Percentiles rank a stretch among this genome's conserved stretches.
phyloP scores from a whole-genome alignment of 495 filamentous ascomycete genomes.

The Monascus purpureus region DNA sequence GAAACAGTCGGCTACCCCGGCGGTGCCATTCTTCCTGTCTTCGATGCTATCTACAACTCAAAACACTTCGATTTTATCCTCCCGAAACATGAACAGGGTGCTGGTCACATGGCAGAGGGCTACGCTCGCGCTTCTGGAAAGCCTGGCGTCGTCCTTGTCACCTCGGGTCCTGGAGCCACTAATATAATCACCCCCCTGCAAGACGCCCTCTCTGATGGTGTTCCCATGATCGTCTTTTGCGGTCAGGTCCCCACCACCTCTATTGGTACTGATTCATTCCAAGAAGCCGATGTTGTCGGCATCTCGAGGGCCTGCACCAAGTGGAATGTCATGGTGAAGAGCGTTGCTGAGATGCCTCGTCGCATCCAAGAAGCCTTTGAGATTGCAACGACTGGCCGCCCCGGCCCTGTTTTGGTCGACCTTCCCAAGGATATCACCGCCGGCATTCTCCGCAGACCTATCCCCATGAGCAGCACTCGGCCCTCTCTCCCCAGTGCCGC shows the following conservation, averaged over 20 bases:
- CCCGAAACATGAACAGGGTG: constrained; percentile 49
- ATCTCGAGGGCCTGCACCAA: constrained; percentile 51
- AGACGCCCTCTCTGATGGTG: constrained; percentile 47
- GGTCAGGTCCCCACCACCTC: constrained; percentile 42
- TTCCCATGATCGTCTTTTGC: constrained; percentile 47
- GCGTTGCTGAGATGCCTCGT: constrained; percentile 42
- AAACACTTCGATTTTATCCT: constrained; percentile 48
- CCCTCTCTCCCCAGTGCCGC: constrained; percentile 43
- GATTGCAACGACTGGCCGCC: constrained; percentile 43
- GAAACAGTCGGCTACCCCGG: constrained; percentile 30
- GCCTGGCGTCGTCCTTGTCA: constrained; percentile 48
- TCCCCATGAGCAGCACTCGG: constrained; percentile 40
- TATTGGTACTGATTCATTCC: constrained; percentile 49
- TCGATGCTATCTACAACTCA: constrained; percentile 52
- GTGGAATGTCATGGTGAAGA: constrained; percentile 52
- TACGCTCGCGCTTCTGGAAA: constrained; percentile 46
- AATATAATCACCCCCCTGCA: constrained; percentile 51
- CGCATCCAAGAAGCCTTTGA: constrained; percentile 50
- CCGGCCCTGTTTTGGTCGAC: constrained; percentile 48
- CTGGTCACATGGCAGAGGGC: constrained; percentile 53
- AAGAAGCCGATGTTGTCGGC: constrained; percentile 49
- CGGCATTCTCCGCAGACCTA: constrained; percentile 34
- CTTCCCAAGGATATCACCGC: constrained; percentile 47
- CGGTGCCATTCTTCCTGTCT: constrained; percentile 36
- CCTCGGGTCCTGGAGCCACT: constrained; percentile 50